A percentile compares a stretch with the other conserved stretches of the same genome.
Evolutionary conservation across 805 yeast genomes (phyloP).

Genomic region (Yarrowia hollandica): DNA sequence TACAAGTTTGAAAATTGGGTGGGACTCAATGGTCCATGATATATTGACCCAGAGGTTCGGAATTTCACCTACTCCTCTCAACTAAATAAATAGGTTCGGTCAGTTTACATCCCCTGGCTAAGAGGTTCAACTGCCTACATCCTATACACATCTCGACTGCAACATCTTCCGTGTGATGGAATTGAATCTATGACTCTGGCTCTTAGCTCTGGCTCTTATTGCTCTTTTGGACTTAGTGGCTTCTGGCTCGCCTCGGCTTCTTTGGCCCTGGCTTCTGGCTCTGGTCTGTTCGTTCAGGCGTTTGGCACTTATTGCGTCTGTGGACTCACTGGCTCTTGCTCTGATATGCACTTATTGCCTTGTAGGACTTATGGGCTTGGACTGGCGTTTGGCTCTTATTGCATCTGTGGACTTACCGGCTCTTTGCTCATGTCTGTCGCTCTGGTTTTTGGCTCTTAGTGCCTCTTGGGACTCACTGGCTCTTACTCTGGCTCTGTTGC

Average conservation of each 20-base stretch:
- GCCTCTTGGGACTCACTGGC: conserved; percentile 12
- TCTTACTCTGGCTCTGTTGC: conserved; percentile 7
- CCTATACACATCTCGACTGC: conserved; percentile 25
- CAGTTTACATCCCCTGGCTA: conserved; percentile 17
- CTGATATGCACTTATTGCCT: background rate
- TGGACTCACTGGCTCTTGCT: conserved; percentile 22
- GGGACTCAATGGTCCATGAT: conserved; percentile 9
- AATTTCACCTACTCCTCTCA: conserved; percentile 17
- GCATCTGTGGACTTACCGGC: conserved; percentile 15
- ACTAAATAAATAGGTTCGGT: conserved; percentile 11
- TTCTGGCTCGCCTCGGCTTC: conserved; percentile 14
- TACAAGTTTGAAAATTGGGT: background rate
- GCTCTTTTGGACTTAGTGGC: conserved; percentile 4
- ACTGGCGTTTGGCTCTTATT: conserved; percentile 14
- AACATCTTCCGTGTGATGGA: conserved; percentile 8
- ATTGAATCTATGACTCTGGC: conserved; percentile 7
- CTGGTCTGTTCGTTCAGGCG: conserved; percentile 5
- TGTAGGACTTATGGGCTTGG: background rate
- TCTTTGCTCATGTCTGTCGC: conserved; percentile 2
- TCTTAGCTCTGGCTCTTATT: conserved; percentile 19
- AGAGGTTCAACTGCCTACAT: conserved; percentile 23
- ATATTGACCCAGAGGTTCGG: conserved; percentile 20
- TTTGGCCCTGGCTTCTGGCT: conserved; percentile 14
- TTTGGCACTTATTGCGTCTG: conserved; percentile 13
- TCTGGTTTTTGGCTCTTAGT: conserved; percentile 4